Evolutionary conservation across 2,329 filamentous ascomycete species (phyloP), one percentile per base, ranked within the genome.

Genomic region (Monilinia fructicola): DNA sequence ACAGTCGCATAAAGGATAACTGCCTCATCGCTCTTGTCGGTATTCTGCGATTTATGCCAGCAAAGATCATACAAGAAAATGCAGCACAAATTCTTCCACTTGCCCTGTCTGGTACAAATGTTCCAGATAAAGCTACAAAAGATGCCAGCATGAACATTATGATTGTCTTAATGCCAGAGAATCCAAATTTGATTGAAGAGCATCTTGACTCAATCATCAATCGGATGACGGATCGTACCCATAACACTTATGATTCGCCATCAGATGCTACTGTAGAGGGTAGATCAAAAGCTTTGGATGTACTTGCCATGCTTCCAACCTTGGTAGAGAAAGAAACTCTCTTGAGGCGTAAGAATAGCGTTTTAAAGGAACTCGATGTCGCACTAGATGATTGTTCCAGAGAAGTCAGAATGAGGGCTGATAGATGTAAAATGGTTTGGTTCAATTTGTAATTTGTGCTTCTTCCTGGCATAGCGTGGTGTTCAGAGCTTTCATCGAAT

Each of bases 161-260:
- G 21, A 66, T 67, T 4, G 67, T 67, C 4, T 46, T 75, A 2
- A 67, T 74, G 35, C 68, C 71, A 10, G 56, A 68, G 11, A 64
- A 66, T 26, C 69, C 72, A 3, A 28, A 54, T 35, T 44, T 70
- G 16, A 67, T 75, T 4, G 68, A 73, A 55, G 69, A 70, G 21
- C 68, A 77, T 66, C 65, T 76, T 5, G 69, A 74, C 58, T 69
- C 68, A 10, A 65, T 76, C 0, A 73, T 77, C 31, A 71, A 69
- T n/a, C 67, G 71, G 0, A 73, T 77, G 71, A 71, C 71, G 1
- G 71, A 72, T 66, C 71, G 73, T 23, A 71, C 71, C 12, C 71
- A 71, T 11, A 74, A 75, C n/a, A 74, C 73, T 0, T 68, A 69
- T n/a, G 68, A 69, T 38, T 69, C 68, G n/a, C 74, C 73, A 1